Evolutionary conservation across 441 rosid genomes (phyloP), one percentile per base, ranked within the genome.

Genomic region (Eutrema salsugineum): DNA sequence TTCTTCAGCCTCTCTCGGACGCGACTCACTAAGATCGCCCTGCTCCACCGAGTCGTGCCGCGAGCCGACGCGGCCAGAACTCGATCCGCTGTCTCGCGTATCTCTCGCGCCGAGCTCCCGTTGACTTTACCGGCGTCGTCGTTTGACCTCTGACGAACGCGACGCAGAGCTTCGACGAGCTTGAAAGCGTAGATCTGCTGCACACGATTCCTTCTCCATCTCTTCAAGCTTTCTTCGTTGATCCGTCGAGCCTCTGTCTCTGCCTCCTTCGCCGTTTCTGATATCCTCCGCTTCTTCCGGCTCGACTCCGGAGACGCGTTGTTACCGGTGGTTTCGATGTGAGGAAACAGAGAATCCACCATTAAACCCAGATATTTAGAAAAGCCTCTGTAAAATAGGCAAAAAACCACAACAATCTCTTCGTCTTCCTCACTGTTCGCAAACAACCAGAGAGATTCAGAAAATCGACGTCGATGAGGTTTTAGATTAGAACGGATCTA

Each of bases 131-230:
- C 28, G 20, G 11, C 1, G 1, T 54, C 1, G 1, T 54, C 66
- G 43, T 48, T 69, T 2, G 73, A 43, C 22, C 55, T 42, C 11
- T 75, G 80, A 27, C 84, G 81, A 61, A 75, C 43, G 66, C 84
- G 71, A 8, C 81, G 83, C 5, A 88, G 78, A 39, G 91, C 86
- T 35, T 81, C 80, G 20, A 77, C n/a, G 72, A 88, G 94, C 59
- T 81, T 88, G 16, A 47, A 66, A 36, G 87, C 68, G 81, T 86
- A 88, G 85, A 81, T 83, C 89, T 81, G 88, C 16, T 82, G 91
- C 6, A 70, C 80, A 7, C 80, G 64, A 9, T 70, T 75, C 43
- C 88, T 82, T 75, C 75, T 76, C 93, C 93, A 88, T 67, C 81
- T 75, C 63, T 75, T 79, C 4, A 59, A 33, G 36, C 63, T 59